Conservation (phyloP, 352 stramenopile species). For the Pythium dissotocum region DNA sequence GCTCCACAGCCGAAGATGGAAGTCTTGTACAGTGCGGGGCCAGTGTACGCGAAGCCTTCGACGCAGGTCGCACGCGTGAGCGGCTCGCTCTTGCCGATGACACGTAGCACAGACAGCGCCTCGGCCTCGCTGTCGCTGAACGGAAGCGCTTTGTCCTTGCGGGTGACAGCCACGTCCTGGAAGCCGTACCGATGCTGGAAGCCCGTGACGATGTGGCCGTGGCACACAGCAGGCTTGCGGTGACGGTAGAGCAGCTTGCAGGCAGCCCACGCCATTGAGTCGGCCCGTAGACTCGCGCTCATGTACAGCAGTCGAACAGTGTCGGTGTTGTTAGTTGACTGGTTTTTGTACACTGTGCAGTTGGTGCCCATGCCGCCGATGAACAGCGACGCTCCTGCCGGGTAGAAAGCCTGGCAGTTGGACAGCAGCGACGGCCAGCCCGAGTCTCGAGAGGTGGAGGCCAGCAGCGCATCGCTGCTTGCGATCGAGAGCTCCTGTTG, state of each 20-base stretch:
- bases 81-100: constrained; percentile 43
- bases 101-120: constrained; percentile 34
- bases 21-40: constrained; percentile 13
- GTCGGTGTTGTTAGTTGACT: constrained; percentile 5
- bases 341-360: background rate
- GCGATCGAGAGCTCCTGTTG: background rate
- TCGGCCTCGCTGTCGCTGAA: constrained; percentile 40
- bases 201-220: constrained; percentile 38
- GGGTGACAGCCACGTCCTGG: constrained; percentile 25
- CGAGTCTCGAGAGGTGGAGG: constrained; percentile 23
- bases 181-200: constrained; percentile 46
- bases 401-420: constrained; percentile 31
- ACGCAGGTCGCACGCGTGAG: constrained; percentile 41
- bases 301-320: constrained; percentile 33
- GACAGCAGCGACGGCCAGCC: constrained; percentile 47
- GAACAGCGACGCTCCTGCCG: background rate
- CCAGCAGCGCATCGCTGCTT: constrained; percentile 22
- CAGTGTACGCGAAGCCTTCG: constrained; percentile 37
- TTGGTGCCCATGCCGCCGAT: background rate
- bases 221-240: constrained; percentile 41
- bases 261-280: constrained; percentile 51
- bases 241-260: constrained; percentile 45
- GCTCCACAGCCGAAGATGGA: constrained; percentile 46
- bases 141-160: constrained; percentile 30
- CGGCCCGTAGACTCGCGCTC: constrained; percentile 39